Evolutionary conservation across 495 filamentous ascomycete genomes (phyloP).

Genomic region (Neurospora sp.): DNA sequence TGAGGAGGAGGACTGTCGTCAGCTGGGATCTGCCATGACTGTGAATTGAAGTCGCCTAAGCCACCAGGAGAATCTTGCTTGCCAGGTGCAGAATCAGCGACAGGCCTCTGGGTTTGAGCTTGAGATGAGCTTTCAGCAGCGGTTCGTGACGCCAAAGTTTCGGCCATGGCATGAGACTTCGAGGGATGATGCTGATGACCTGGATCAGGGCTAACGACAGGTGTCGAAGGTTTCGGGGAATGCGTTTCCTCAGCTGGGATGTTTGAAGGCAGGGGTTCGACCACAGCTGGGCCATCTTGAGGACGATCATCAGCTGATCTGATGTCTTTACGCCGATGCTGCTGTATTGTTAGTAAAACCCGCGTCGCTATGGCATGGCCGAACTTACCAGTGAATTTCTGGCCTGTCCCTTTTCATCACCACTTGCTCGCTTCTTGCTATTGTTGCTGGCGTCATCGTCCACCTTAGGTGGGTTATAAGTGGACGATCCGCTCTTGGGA

Average conservation of each 20-base stretch:
- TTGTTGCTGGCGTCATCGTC: not conserved
- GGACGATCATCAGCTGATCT: not conserved
- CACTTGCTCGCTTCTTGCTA: not conserved
- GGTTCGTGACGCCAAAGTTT: not conserved
- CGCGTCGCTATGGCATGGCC: not conserved
- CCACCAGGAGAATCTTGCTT: not conserved
- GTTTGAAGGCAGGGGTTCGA: not conserved
- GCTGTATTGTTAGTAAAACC: not conserved
- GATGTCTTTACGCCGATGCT: not conserved
- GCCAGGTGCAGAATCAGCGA: not conserved
- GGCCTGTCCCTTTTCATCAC: not conserved
- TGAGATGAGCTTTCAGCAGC: not conserved
- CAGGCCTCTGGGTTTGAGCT: not conserved
- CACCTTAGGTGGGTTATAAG: not conserved
- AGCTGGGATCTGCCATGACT: not conserved
- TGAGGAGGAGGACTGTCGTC: not conserved
- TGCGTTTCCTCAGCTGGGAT: not conserved
- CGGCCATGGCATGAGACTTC: not conserved
- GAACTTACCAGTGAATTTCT: not conserved
- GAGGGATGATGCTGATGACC: not conserved
- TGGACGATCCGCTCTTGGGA: not conserved
- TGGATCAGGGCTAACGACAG: not conserved
- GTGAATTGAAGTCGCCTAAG: not conserved
- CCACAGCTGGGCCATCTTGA: not conserved
- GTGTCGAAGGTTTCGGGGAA: not conserved